Conservation (phyloP, 2,329 filamentous ascomycete species). For the Aspergillus costaricaensis region DNA sequence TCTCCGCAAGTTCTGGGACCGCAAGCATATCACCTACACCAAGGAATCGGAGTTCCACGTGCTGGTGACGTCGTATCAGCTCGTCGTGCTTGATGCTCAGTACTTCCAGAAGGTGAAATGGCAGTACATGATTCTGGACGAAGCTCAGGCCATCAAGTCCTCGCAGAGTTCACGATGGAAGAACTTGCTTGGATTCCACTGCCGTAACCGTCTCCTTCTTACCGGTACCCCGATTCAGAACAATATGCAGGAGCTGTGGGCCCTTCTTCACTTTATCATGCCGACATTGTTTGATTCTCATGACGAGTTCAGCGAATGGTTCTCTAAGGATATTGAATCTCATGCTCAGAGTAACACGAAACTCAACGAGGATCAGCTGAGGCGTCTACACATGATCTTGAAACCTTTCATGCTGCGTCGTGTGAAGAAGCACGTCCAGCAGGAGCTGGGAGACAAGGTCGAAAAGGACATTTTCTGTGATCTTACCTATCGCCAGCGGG, state of each 20-base stretch:
- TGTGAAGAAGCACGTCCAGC: conserved; percentile 99
- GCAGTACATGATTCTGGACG: conserved; percentile 99
- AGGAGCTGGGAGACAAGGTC: conserved; percentile 98
- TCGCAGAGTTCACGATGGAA: conserved; percentile 97
- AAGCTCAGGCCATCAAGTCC: conserved; percentile 98
- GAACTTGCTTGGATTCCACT: conserved; percentile 88
- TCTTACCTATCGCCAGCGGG: conserved; percentile 91
- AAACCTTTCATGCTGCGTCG: conserved; percentile 99
- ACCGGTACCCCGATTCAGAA: conserved; percentile 99
- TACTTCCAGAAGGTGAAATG: conserved; percentile 99
- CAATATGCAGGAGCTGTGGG: conserved; percentile 99
- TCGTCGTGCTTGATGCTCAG: conserved; percentile 91
- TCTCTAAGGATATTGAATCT: conserved; percentile 75
- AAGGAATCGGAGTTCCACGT: conserved; percentile 95
- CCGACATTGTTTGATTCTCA: conserved; percentile 83
- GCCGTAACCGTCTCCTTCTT: conserved; percentile 86
- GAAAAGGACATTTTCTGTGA: conserved; percentile 96
- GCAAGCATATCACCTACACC: conserved; percentile 93
- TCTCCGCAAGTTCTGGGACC: conserved; percentile 97
- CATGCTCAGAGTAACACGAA: conserved; percentile 99
- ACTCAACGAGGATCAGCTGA: conserved; percentile 95
- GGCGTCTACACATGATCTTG: conserved; percentile 95
- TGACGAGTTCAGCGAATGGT: conserved; percentile 57
- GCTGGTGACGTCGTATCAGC: conserved; percentile 92
- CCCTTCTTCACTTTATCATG: conserved; percentile 98